Base-by-base conservation (phyloP, 2,329 filamentous ascomycete genomes). In the Tolypocladium tropicale region DNA sequence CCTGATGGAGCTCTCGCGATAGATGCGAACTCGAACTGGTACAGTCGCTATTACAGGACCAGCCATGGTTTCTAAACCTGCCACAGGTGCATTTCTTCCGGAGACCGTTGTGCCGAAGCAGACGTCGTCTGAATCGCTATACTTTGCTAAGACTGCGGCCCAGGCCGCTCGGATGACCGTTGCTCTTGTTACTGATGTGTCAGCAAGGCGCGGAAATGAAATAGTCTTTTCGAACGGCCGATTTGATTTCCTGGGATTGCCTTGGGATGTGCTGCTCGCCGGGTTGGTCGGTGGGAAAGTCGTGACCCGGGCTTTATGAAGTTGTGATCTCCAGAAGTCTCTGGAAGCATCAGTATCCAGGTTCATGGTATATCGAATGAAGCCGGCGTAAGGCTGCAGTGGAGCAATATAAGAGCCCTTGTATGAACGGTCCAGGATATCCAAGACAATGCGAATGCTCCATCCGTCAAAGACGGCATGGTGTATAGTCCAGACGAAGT, bases 21-120 rank as follows among this genome's bases (percentile, higher is more conserved):
- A 18, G 6, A 37, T 37, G 12, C 18, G 16, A n/a, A 39, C 18
- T 18, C 37, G 37, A 4, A 39, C 37, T 1, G 37, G 37, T 3
- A 39, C 59, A 3, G 67, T 68, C 11, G 64, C 62, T 28, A 72
- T 67, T 0, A 65, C 64, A 4, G 69, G 67, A 1, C 67, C 70
- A 2, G 62, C 55, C 9, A 70, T 64, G 2, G 59, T 55, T 4
- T 64, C 61, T 1, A 72, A 60, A 4, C 63, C 65, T 1, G 53
- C 30, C 2, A 72, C 53, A 2, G 62, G 58, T 2, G 65, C 62
- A 6, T 65, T 58, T 0, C 69, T 63, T 9, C 70, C 69, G 0
- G 65, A 65, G 1, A 67, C 55, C 0, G 65, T 64, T 7, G 58
- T 59, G 2, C 66, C 67, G 46, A 69, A 70, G 1, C 63, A 37